phyloP scores from a whole-genome alignment of 2,329 filamentous ascomycete genomes.

The Juglanconis sp. region DNA sequence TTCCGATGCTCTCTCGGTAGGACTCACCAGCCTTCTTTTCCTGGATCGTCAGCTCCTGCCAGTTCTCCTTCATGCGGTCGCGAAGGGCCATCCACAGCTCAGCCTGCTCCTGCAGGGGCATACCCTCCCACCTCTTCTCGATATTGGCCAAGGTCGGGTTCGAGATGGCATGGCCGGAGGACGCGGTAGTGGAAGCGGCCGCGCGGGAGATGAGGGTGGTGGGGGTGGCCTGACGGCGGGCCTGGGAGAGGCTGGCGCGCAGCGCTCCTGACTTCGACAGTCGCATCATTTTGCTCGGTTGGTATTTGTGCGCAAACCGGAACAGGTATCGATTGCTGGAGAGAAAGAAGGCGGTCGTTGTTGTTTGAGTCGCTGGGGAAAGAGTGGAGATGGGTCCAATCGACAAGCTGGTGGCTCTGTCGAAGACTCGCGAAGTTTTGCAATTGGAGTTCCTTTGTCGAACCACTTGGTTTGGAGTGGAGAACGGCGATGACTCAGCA shows the following conservation, averaged over 20 bases:
- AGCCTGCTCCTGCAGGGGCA: constrained; percentile 98
- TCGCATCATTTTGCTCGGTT: constrained; percentile 48
- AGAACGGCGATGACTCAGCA: no score
- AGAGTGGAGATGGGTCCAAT: constrained; percentile 17
- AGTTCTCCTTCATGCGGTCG: constrained; percentile 98
- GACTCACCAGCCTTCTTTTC: constrained; percentile 99
- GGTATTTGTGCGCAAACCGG: not conserved
- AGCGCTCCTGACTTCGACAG: constrained; percentile 50
- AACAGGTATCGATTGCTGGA: constrained; percentile 16
- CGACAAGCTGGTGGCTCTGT: constrained; percentile 12
- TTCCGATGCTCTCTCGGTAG: not conserved
- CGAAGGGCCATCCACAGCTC: constrained; percentile 98
- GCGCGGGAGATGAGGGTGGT: constrained; percentile 40
- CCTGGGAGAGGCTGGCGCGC: constrained; percentile 41
- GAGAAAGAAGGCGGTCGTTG: not conserved
- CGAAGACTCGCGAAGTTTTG: not conserved
- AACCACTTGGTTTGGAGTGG: not conserved
- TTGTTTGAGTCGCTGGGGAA: constrained; percentile 11
- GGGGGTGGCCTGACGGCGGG: constrained; percentile 35
- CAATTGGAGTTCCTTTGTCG: not conserved
- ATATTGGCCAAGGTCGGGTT: constrained; percentile 97
- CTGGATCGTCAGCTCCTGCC: constrained; percentile 89
- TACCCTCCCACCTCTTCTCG: constrained; percentile 98
- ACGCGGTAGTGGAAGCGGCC: constrained; percentile 60
- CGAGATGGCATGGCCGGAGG: constrained; percentile 86